These are phyloP conservation scores for Cytospora schulzeri DNA, from an alignment of 2,329 filamentous ascomycete genomes.

Conservation along the genomic window DNA sequence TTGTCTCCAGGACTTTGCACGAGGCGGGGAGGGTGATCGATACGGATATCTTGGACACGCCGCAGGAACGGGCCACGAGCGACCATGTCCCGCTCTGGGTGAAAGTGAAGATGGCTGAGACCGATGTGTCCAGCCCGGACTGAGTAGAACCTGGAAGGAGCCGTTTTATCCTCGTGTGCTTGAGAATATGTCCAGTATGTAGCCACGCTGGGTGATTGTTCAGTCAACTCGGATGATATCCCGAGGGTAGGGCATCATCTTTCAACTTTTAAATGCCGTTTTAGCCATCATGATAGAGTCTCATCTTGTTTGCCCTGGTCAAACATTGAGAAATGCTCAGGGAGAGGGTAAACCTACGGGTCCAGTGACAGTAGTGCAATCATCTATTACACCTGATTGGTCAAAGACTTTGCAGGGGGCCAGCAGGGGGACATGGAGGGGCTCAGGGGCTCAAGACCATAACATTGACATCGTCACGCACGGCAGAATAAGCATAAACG, in stretches of 20 bases:
- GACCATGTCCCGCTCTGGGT: conserved; percentile 57
- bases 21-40: conserved; percentile 30
- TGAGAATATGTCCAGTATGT: no score
- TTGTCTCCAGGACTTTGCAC: conserved; percentile 44
- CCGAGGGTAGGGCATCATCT: neutral
- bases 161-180: no score
- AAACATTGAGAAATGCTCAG: neutral
- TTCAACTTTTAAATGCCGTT: neutral
- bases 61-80: conserved; percentile 50
- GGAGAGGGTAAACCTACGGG: neutral
- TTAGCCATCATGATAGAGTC: no score
- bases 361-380: neutral
- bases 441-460: neutral
- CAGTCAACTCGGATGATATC: neutral
- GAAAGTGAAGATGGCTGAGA: conserved; percentile 27
- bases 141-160: no score
- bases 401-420: neutral
- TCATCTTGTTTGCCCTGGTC: no score
- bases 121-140: neutral
- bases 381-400: conserved; percentile 8
- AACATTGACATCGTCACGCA: neutral
- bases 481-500: no score
- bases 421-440: neutral
- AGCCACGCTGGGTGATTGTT: neutral
- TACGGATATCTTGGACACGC: conserved; percentile 40